phyloP scores from a whole-genome alignment of 2,329 filamentous ascomycete genomes.

The Cadophora gregata region DNA sequence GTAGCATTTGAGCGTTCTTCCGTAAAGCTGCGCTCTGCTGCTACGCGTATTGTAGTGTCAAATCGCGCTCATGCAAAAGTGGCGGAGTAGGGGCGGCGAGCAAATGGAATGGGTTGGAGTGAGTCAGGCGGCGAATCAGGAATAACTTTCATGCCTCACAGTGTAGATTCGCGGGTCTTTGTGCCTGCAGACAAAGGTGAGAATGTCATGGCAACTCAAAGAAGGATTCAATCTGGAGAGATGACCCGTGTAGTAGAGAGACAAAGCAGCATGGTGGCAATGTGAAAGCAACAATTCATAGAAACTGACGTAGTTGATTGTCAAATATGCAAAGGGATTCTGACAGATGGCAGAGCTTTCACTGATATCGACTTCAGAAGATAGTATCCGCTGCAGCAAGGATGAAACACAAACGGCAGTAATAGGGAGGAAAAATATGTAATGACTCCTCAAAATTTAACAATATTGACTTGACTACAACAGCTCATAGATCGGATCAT shows the following conservation, averaged over 20 bases:
- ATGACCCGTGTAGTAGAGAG: background rate
- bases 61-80: background rate
- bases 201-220: background rate
- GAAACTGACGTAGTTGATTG: background rate
- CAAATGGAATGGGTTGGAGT: background rate
- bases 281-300: background rate
- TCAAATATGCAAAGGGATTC: background rate
- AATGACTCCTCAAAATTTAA: too few species aligned
- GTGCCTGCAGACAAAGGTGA: background rate
- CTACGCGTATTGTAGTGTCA: background rate
- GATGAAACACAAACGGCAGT: too few species aligned
- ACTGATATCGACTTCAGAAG: too few species aligned
- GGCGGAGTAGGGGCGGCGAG: background rate
- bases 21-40: background rate
- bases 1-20: background rate
- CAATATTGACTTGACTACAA: background rate
- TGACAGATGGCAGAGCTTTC: background rate
- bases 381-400: too few species aligned
- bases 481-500: background rate
- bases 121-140: background rate
- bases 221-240: background rate
- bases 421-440: too few species aligned
- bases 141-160: background rate
- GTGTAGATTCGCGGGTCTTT: background rate
- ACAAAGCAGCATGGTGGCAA: background rate